Percentiles rank a stretch among this genome's conserved stretches.
These are phyloP conservation scores for Heimioporus punctisporus DNA, from an alignment of 1,284 basidiomycete genomes.

Conservation along the genomic window DNA sequence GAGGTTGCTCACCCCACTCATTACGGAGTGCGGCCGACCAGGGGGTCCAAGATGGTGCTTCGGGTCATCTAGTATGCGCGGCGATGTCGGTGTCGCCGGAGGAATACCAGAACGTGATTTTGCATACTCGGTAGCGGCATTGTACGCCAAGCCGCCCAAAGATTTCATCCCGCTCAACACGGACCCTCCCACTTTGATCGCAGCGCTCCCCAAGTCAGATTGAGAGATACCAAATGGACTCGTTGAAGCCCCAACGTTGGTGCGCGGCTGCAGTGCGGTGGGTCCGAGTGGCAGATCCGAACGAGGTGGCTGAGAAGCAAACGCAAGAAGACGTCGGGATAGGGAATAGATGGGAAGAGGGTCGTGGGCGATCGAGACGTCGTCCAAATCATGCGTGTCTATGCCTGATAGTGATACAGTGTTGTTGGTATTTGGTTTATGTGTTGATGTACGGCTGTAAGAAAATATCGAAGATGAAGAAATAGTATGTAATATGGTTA, in stretches of 20 bases:
- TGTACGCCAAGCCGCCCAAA: slow-evolving; percentile 63
- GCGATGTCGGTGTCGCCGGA: slow-evolving; percentile 8
- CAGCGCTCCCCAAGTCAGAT: slow-evolving; percentile 54
- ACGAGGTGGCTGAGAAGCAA: slow-evolving; percentile 47
- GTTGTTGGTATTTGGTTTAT: slow-evolving; percentile 35
- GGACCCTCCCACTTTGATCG: slow-evolving; percentile 59
- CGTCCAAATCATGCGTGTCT: slow-evolving; percentile 26
- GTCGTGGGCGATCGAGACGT: slow-evolving; percentile 10
- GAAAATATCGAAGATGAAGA: slow-evolving; percentile 44
- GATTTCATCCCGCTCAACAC: slow-evolving; percentile 66
- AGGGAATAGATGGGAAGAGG: slow-evolving; percentile 58
- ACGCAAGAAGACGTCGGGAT: slow-evolving; percentile 65
- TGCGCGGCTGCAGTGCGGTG: slow-evolving; percentile 21
- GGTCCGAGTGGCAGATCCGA: slow-evolving; percentile 24
- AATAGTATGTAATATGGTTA: slow-evolving; percentile 54
- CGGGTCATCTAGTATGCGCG: slow-evolving; percentile 3
- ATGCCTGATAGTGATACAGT: slow-evolving; percentile 42
- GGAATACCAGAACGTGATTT: slow-evolving; percentile 19
- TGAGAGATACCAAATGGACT: slow-evolving; percentile 36
- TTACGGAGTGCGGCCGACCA: slow-evolving; percentile 15
- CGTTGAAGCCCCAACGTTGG: slow-evolving; percentile 22
- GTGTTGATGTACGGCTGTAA: slow-evolving; percentile 29
- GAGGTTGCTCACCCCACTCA: slow-evolving; percentile 23
- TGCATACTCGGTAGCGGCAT: slow-evolving; percentile 45
- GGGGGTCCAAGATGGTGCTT: slow-evolving; percentile 10